phyloP scores from a whole-genome alignment of 345 rosid species.

The Salix purpurea region DNA sequence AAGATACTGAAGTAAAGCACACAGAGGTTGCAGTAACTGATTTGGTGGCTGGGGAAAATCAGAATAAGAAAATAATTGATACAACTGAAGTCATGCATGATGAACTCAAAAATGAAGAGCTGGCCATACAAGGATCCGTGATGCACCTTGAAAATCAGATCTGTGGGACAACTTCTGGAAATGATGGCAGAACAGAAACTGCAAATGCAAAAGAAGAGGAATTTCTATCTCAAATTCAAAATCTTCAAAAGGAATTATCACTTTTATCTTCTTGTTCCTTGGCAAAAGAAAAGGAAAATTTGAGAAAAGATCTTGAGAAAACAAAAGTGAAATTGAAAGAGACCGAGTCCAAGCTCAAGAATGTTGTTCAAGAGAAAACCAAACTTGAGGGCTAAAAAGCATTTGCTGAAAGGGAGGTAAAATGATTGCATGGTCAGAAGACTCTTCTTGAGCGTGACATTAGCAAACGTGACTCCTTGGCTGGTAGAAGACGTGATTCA shows the following conservation, averaged over 20 bases:
- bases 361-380: slow-evolving; percentile 84
- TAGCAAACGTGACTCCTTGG: slow-evolving; percentile 70
- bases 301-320: slow-evolving; percentile 87
- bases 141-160: too few relatives aligned
- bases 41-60: too few relatives aligned
- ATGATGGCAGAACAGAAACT: too few relatives aligned
- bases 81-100: too few relatives aligned
- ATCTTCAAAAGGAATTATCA: slow-evolving; percentile 67
- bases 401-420: slow-evolving; percentile 73
- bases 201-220: slow-evolving; percentile 16
- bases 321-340: slow-evolving; percentile 71
- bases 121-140: too few relatives aligned
- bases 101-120: too few relatives aligned
- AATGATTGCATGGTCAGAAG: slow-evolving; percentile 64
- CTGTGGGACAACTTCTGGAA: too few relatives aligned
- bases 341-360: slow-evolving; percentile 77
- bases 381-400: slow-evolving; percentile 97
- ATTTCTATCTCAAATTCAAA: slow-evolving; percentile 50
- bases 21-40: too few relatives aligned
- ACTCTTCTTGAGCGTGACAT: slow-evolving; percentile 80
- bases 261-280: slow-evolving; percentile 51
- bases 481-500: slow-evolving; percentile 73
- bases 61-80: too few relatives aligned
- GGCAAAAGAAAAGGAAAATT: slow-evolving; percentile 70
- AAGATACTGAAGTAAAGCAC: too few relatives aligned